Evolutionary conservation across 225 moss, liverwort and hornwort species (phyloP).

Genomic region (Sphagnum tenellum): DNA sequence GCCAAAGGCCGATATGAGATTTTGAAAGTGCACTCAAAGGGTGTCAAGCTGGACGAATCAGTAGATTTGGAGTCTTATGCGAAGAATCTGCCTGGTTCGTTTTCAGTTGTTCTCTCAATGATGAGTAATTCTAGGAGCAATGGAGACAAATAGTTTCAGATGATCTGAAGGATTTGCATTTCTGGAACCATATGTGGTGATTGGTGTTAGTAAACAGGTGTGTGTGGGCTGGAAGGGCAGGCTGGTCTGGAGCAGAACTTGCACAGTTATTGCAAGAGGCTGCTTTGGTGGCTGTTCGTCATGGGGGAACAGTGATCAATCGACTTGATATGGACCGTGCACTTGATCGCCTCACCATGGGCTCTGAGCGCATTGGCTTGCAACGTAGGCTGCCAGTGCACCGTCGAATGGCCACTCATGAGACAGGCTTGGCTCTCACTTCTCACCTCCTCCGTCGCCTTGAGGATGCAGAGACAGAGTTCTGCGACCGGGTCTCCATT

Average conservation of each 20-base stretch:
- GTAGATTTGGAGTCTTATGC: slow-evolving; percentile 87
- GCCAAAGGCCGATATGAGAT: slow-evolving; percentile 94
- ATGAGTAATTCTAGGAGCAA: no score
- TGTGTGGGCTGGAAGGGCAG: slow-evolving; percentile 15
- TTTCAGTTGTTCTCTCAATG: background rate
- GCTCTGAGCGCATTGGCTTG: slow-evolving; percentile 80
- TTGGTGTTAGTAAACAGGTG: slow-evolving; percentile 1
- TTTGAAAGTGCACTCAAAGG: slow-evolving; percentile 81
- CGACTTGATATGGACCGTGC: slow-evolving; percentile 89
- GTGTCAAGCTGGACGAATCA: slow-evolving; percentile 82
- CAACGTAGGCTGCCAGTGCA: slow-evolving; percentile 85
- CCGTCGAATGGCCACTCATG: slow-evolving; percentile 92
- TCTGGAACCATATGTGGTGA: background rate
- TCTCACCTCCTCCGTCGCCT: slow-evolving; percentile 85
- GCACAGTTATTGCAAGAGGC: slow-evolving; percentile 94
- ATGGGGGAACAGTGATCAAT: slow-evolving; percentile 63
- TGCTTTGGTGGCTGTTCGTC: slow-evolving; percentile 88
- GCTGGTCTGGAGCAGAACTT: slow-evolving; percentile 95
- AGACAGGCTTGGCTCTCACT: slow-evolving; percentile 81
- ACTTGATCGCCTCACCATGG: slow-evolving; percentile 95
- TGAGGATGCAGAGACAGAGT: slow-evolving; percentile 76
- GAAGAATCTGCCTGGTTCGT: slow-evolving; percentile 81
- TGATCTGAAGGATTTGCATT: no score
- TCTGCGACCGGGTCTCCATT: slow-evolving; percentile 91
- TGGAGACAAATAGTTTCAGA: no score